Conservation (phyloP, 306 rosid species). For the Adenanthera pavonina region DNA sequence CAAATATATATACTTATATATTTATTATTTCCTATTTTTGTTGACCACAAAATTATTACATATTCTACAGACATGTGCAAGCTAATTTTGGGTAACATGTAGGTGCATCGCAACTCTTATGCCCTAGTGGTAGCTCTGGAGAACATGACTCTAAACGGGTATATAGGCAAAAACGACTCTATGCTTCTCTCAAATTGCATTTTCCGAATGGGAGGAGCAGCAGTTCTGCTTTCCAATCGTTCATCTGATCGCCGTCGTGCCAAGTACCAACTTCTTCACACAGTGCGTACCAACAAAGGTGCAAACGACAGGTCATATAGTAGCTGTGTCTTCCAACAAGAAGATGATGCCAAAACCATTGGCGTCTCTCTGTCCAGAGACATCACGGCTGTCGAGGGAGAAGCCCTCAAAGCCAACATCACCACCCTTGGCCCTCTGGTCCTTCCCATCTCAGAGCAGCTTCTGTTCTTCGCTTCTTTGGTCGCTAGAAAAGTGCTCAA, state of each 20-base stretch:
- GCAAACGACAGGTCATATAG: constrained; percentile 46
- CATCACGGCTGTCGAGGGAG: constrained; percentile 85
- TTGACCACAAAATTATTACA: too few relatives aligned
- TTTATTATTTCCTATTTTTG: too few relatives aligned
- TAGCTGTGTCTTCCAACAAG: constrained; percentile 71
- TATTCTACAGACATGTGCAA: neutral
- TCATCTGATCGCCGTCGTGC: too few relatives aligned
- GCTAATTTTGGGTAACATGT: neutral
- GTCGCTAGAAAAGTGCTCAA: constrained; percentile 70
- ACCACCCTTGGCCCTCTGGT: constrained; percentile 86
- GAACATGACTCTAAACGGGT: too few relatives aligned
- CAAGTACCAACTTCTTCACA: too few relatives aligned
- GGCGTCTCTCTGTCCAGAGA: constrained; percentile 85
- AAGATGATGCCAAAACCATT: constrained; percentile 58
- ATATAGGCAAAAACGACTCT: too few relatives aligned
- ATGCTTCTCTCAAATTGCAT: too few relatives aligned
- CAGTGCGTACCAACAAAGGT: too few relatives aligned
- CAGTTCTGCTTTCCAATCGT: too few relatives aligned
- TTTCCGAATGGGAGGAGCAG: neutral
- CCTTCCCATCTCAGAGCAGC: constrained; percentile 88
- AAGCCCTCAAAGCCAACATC: constrained; percentile 80
- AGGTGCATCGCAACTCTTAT: too few relatives aligned
- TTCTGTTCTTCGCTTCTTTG: constrained; percentile 63
- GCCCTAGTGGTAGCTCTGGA: too few relatives aligned
- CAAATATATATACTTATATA: too few relatives aligned